phyloP scores from a whole-genome alignment of 257 asterid genomes.

The Solanum chilense region DNA sequence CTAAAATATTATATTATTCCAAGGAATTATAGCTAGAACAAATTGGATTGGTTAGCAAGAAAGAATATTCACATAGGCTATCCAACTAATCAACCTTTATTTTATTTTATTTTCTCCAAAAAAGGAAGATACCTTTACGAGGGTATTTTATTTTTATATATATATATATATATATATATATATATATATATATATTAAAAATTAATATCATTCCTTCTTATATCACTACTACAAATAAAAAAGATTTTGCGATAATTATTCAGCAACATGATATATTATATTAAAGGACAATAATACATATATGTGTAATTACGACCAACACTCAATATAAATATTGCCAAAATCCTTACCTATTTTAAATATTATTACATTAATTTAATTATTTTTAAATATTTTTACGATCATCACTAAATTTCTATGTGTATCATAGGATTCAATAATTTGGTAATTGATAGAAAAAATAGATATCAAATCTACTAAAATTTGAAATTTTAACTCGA shows the following conservation, averaged over 20 bases:
- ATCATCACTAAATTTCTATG: neutral
- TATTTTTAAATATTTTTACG: no score
- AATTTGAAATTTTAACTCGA: no score
- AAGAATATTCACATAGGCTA: neutral
- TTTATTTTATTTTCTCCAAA: neutral
- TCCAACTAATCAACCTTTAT: neutral
- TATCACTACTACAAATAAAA: neutral
- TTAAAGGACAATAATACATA: neutral
- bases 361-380: no score
- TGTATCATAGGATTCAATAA: no score
- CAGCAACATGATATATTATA: no score
- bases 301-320: no score
- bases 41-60: neutral
- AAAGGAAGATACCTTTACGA: neutral
- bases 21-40: neutral
- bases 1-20: neutral
- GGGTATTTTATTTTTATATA: neutral
- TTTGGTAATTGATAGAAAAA: no score
- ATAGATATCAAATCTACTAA: rapidly evolving
- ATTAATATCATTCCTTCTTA: neutral
- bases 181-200: no score
- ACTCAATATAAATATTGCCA: no score
- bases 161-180: no score
- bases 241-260: no score
- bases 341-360: no score